These are phyloP conservation scores for Sungouiella blattae DNA, from an alignment of 805 yeast species.

Conservation along the genomic window DNA sequence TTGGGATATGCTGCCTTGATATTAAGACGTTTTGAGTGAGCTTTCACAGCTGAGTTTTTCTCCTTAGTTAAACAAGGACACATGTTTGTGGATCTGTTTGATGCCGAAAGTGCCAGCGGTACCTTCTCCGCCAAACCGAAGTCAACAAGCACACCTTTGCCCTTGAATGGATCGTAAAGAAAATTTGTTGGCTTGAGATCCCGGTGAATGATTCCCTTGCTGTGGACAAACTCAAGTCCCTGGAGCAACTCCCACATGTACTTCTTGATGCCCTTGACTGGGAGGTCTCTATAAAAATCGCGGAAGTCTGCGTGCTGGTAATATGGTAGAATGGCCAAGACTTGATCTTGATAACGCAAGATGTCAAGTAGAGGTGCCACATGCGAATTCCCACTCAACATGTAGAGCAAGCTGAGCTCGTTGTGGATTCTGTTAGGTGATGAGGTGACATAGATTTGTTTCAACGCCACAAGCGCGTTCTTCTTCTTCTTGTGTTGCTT, in stretches of 20 bases:
- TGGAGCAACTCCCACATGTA: conserved; percentile 78
- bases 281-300: conserved; percentile 76
- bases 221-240: conserved; percentile 63
- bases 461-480: conserved; percentile 72
- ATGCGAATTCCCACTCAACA: conserved; percentile 60
- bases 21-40: conserved; percentile 22
- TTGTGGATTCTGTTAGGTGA: conserved; percentile 89
- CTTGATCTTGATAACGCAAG: conserved; percentile 83
- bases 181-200: conserved; percentile 60
- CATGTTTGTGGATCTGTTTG: conserved; percentile 19
- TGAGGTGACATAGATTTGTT: conserved; percentile 90
- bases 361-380: conserved; percentile 93
- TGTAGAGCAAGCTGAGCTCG: conserved; percentile 76
- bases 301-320: conserved; percentile 89
- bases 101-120: conserved; percentile 8
- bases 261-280: conserved; percentile 71
- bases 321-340: conserved; percentile 87
- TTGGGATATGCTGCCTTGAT: conserved; percentile 65
- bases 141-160: conserved; percentile 82
- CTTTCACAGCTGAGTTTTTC: conserved; percentile 13
- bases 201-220: conserved; percentile 39
- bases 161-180: conserved; percentile 59
- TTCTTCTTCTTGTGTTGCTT: conserved; percentile 18
- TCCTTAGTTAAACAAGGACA: conserved; percentile 60
- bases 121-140: conserved; percentile 83